Conservation (phyloP, 2,329 filamentous ascomycete genomes). For the Drechslera avenae region DNA sequence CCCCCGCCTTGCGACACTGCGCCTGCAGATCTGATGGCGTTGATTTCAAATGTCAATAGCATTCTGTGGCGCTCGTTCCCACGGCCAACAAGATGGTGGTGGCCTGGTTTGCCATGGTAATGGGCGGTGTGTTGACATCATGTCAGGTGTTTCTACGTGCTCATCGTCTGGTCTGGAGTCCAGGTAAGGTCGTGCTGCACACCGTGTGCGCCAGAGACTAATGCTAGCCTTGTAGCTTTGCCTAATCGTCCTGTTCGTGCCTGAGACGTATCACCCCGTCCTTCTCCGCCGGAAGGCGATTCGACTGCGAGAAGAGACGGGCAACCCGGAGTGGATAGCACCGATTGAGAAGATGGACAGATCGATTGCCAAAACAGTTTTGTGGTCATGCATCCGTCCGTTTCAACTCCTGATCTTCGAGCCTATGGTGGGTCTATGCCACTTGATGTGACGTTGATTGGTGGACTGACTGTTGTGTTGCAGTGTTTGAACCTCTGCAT, state of each 20-base stretch:
- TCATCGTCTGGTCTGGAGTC: constrained; percentile 78
- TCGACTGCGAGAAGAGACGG: constrained; percentile 72
- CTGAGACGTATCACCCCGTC: constrained; percentile 82
- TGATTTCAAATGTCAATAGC: constrained; percentile 4
- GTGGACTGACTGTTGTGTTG: constrained; percentile 31
- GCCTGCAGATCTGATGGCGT: constrained; percentile 4
- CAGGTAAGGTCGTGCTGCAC: constrained; percentile 37
- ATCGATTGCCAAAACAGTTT: constrained; percentile 63
- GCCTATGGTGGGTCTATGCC: constrained; percentile 65
- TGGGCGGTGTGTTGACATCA: constrained; percentile 32
- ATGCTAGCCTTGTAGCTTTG: constrained; percentile 56
- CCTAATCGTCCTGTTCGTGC: constrained; percentile 73
- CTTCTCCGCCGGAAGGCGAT: constrained; percentile 75
- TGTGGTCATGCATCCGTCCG: constrained; percentile 64
- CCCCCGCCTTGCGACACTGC: constrained; percentile 11
- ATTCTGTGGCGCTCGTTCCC: constrained; percentile 9
- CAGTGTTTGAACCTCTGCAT: constrained; percentile 75
- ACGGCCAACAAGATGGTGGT: background rate
- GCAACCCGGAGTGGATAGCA: constrained; percentile 76
- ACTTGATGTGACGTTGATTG: constrained; percentile 19
- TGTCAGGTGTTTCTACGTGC: constrained; percentile 65
- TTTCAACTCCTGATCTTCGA: constrained; percentile 80
- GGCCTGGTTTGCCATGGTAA: constrained; percentile 1
- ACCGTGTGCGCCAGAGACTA: constrained; percentile 20
- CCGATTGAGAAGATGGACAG: constrained; percentile 74